These are phyloP conservation scores for Phoma sp. DNA, from an alignment of 2,329 filamentous ascomycete genomes.

Conservation along the genomic window DNA sequence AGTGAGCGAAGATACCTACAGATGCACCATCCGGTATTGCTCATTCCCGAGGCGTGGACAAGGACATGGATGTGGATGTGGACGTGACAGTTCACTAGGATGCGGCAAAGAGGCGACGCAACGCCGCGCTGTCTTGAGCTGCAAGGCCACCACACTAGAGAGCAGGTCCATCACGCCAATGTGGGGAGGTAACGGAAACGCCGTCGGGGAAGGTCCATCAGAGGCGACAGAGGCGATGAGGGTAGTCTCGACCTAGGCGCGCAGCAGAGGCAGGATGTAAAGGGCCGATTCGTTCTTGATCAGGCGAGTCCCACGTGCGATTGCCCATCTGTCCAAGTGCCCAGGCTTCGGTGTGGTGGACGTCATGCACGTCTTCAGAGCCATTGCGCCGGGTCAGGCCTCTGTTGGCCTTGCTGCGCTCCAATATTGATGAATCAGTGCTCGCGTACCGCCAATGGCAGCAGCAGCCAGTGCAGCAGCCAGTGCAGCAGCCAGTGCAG, in stretches of 20 bases:
- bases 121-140: constrained; percentile 13
- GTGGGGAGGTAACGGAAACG: constrained; percentile 14
- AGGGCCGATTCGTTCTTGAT: constrained; percentile 20
- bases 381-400: constrained; percentile 37
- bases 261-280: constrained; percentile 2
- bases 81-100: background rate
- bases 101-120: constrained; percentile 14
- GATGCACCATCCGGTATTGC: background rate
- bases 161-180: constrained; percentile 9
- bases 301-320: constrained; percentile 37
- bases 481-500: constrained; percentile 21
- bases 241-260: constrained; percentile 11
- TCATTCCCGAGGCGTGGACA: background rate
- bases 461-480: constrained; percentile 24
- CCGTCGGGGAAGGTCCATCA: constrained; percentile 18
- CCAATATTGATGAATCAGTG: constrained; percentile 27
- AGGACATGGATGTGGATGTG: background rate
- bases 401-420: constrained; percentile 17
- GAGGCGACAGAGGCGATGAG: constrained; percentile 9
- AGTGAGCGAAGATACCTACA: background rate
- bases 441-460: constrained; percentile 25
- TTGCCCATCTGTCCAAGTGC: constrained; percentile 25
- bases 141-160: constrained; percentile 22
- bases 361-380: constrained; percentile 41
- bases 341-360: constrained; percentile 28